Base-by-base conservation (phyloP, 2,329 filamentous ascomycete species). In the Spiromastix sp. region DNA sequence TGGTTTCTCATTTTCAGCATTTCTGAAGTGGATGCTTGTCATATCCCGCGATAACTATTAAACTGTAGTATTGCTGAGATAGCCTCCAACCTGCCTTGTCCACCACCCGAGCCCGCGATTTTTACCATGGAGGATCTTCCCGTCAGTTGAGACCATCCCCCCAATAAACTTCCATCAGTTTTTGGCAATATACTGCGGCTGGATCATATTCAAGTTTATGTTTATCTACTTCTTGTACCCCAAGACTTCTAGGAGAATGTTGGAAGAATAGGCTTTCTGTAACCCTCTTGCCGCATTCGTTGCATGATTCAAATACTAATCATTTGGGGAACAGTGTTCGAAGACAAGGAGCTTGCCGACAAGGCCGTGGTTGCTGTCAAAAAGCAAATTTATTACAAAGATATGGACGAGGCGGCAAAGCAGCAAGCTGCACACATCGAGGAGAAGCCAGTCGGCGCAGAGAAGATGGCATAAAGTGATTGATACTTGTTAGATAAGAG, bases 241-340 rank as follows among this genome's bases (percentile, higher is more conserved):
- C 0, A 64, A 68, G 42, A 62, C 63, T 17, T 41, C 51, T 32
- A 47, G 55, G 18, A 43, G 57, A 6, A 66, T 63, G 0, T 50
- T 68, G 17, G 63, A 67, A 46, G 64, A 68, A 37, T 43, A 68
- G 40, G 59, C 64, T 8, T 67, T 68, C 52, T 49, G 57, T 62
- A 49, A 55, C 56, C 51, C n/a, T n/a, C n/a, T n/a, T n/a, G n/a
- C n/a, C n/a, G 17, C 17, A 15, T 15, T 19, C 48, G 37, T 7
- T 15, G 12, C 31, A 13, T 24, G 7, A 16, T 19, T 27, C 3
- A 15, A 13, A 12, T 9, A 16, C 15, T 32, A 15, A 9, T 31
- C 24, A 22, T 31, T 30, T 25, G 5, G n/a, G 6, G 26, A 11
- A 16, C 36, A 60, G 55, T 61, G 43, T 60, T 61, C 30, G 57